Evolutionary conservation across 1,284 basidiomycete genomes (phyloP), one percentile per base, ranked within the genome.

Genomic region (Ceratobasidium sp.): DNA sequence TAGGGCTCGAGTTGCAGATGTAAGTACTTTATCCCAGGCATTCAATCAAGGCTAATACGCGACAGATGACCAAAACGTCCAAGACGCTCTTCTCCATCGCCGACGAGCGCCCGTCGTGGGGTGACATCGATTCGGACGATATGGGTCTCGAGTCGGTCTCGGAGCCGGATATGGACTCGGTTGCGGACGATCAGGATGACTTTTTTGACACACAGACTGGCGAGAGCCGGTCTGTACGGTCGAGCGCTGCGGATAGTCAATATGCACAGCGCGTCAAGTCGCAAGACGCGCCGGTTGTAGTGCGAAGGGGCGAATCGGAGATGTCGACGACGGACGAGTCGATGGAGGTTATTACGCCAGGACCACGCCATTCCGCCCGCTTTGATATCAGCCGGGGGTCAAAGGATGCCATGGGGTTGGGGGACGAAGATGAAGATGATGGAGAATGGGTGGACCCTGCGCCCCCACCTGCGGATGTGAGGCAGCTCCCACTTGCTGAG

Each of bases 31-130:
- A n/a, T 41, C 18, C 72, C 23, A 9, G 16, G 2, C 30, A 11
- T 26, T 21, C 44, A 18, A 74, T 18, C 44, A 21, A 38, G 44
- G 41, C 11, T 32, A 38, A 38, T 38, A 35, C 41, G 76, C 63
- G 73, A 57, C 58, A 83, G 83, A 79, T 85, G 71, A 80, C 81
- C 69, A 80, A 90, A 83, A 87, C 90, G 46, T 89, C 92, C 63
- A 88, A 89, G 77, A 85, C 89, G 64, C 92, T 95, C 63, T 93
- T 96, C 76, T 88, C 89, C 0, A 86, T 96, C 4, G 91, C 93
- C 75, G 93, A 95, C 63, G 94, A 95, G 77, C 92, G 90, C 1
- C 94, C 94, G 0, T 86, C 86, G 11, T 97, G 94, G 93, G 82
- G 89, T 85, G 71, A 89, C 84, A 82, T 82, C 11, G 87, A 91